Evolutionary conservation across 371 early-diverging fungal species (phyloP), one percentile per base, ranked within the genome.

Genomic region (Apophysomyces ossiformis): DNA sequence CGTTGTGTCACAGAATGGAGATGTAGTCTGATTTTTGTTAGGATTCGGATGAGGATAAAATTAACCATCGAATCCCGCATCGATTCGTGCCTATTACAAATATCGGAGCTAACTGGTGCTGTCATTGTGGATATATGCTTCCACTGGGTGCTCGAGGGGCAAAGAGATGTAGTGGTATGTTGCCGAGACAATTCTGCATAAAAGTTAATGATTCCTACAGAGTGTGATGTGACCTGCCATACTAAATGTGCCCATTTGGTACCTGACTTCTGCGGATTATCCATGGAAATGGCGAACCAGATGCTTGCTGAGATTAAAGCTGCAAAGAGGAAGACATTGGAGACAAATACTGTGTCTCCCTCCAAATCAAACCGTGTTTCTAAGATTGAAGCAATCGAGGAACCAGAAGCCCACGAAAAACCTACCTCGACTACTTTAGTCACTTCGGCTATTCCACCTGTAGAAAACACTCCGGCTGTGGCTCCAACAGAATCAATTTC

Each of bases 41-140:
- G 75, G 82, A 82, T 54, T 71, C 84, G 4, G 87, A 87, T 54
- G 85, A 81, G 61, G 89, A 92, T 18, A 83, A 87, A 41, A 78
- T 93, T 15, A 89, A 89, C 32, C 97, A 98, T 78, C 89, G 92
- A 47, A 97, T 98, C 69, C 96, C 96, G 32, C 99, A 99, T 84
- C 89, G 94, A 32, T 96, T 95, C 71, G 91, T 93, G 68, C 84
- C 81, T 18, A 76, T 89, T 13, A 90, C 91, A 47, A 91, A 87
- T 58, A 82, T 93, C 62, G 89, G 89, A 21, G 91, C 95, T 32
- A 87, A 89, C 71, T 99, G 97, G 96, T 99, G 99, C 80, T 90
- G 91, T 71, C 99, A 99, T 78, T 99, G 99, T 85, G 99, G 99
- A 37, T 89, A 90, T 57, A 91, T 96, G 87, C 87, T 99, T 21